Conservation (phyloP, 1,284 basidiomycete genomes). For the Heterobasidion parviporum region DNA sequence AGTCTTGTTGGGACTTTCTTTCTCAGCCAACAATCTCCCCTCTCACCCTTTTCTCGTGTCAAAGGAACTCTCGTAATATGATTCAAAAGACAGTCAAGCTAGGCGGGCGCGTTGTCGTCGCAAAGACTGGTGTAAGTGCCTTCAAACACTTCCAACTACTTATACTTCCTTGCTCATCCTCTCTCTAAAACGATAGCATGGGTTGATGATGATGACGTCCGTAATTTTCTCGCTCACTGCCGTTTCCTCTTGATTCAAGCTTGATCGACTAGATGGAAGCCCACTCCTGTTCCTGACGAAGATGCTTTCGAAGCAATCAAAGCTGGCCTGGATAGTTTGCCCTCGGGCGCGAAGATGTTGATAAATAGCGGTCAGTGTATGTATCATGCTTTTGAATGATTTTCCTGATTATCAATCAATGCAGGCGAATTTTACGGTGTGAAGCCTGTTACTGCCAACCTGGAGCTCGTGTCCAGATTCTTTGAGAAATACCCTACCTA, state of each 20-base stretch:
- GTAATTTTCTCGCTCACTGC: conserved; percentile 7
- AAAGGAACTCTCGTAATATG: not conserved
- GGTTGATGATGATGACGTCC: conserved; percentile 50
- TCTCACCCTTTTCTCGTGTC: not conserved
- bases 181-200: conserved; percentile 24
- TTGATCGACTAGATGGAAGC: conserved; percentile 22
- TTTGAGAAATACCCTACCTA: conserved; percentile 46
- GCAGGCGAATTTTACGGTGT: conserved; percentile 36
- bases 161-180: not conserved
- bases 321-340: conserved; percentile 47
- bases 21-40: not conserved
- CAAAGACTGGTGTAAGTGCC: conserved; percentile 8
- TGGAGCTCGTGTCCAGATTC: conserved; percentile 34
- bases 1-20: not conserved
- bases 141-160: not conserved
- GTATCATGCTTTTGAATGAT: not conserved
- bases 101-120: conserved; percentile 9
- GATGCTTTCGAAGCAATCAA: conserved; percentile 56
- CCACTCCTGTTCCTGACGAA: conserved; percentile 36
- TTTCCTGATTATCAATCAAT: not conserved
- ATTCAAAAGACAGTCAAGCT: conserved; percentile 4
- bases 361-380: conserved; percentile 34
- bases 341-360: conserved; percentile 36
- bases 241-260: not conserved
- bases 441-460: conserved; percentile 25